These are phyloP conservation scores for Graphium sp. DNA, from an alignment of 2,329 filamentous ascomycete species.

Conservation along the genomic window DNA sequence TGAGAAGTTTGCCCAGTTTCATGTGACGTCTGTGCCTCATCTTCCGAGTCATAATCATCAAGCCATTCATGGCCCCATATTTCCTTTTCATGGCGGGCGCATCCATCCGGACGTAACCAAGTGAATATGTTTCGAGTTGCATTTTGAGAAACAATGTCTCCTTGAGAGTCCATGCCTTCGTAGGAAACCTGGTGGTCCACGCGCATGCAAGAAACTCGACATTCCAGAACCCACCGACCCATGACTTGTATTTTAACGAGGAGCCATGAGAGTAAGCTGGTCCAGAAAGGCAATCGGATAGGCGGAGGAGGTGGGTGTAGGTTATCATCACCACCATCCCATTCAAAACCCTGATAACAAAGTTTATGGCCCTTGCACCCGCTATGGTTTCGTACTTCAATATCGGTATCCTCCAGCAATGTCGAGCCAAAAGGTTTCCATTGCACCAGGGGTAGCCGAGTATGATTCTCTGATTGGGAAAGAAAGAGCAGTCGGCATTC, in stretches of 20 bases:
- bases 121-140: constrained; percentile 12
- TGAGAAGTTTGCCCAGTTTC: too few species aligned
- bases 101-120: constrained; percentile 12
- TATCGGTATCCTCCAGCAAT: constrained; percentile 10
- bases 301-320: not conserved
- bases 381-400: constrained; percentile 12
- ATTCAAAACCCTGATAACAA: constrained; percentile 9
- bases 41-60: constrained; percentile 8
- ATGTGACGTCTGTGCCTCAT: too few species aligned
- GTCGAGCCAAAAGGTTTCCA: constrained; percentile 14
- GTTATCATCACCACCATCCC: constrained; percentile 7
- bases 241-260: not conserved
- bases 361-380: constrained; percentile 10
- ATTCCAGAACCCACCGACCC: not conserved
- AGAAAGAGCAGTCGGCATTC: constrained; percentile 14
- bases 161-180: constrained; percentile 5
- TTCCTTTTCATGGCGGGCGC: constrained; percentile 7
- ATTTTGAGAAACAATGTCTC: constrained; percentile 11
- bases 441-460: constrained; percentile 9
- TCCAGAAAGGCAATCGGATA: not conserved
- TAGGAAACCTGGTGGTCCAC: constrained; percentile 2
- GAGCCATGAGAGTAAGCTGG: not conserved
- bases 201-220: too few species aligned
- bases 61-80: constrained; percentile 12
- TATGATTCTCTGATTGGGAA: constrained; percentile 8